Evolutionary conservation across 1,284 basidiomycete genomes (phyloP), one percentile per base, ranked within the genome.

Genomic region (Heliocybe sulcata): DNA sequence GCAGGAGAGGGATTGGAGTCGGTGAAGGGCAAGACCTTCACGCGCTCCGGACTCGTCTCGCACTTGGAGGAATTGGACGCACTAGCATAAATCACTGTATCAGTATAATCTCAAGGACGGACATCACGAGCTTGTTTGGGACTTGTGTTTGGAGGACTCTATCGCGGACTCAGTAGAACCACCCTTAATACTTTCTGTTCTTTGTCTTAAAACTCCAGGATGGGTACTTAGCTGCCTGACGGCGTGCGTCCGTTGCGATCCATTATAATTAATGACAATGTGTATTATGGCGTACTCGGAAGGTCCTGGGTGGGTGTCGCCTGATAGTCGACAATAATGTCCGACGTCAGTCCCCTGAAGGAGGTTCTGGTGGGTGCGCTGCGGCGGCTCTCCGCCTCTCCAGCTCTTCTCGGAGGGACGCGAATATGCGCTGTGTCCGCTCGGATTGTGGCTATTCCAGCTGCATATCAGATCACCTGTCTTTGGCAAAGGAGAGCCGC

Each of bases 1-100:
- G 87, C 87, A 9, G 97, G 97, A 29, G 97, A 99, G 68, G 94
- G 93, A 0, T 74, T 99, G 56, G 87, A 91, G 63, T 72, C 69
- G 53, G 80, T 92, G 57, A 85, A 84, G 65, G 95, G 94, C 45
- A 89, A 87, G 75, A 81, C 72, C 26, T 88, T 93, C 67, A 77
- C 75, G 53, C 87, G 80, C 65, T 80, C 78, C 8, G 81, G 82
- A n/a, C 58, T 72, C 51, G 77, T 77, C 8, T 72, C 69, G 60
- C 69, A 68, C 10, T 58, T 77, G 31, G 76, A 79, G 63, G 79
- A 81, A 60, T 68, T 83, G 53, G 79, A 82, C 53, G 74, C 71
- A 50, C 65, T 83, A 51, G 64, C 65, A 45, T 73, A 65, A 59
- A 54, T 8, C n/a, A n/a, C n/a, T 42, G 53, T 35, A 51, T 27